phyloP scores from a whole-genome alignment of 75 land plant species.

The Larix kaempferi region DNA sequence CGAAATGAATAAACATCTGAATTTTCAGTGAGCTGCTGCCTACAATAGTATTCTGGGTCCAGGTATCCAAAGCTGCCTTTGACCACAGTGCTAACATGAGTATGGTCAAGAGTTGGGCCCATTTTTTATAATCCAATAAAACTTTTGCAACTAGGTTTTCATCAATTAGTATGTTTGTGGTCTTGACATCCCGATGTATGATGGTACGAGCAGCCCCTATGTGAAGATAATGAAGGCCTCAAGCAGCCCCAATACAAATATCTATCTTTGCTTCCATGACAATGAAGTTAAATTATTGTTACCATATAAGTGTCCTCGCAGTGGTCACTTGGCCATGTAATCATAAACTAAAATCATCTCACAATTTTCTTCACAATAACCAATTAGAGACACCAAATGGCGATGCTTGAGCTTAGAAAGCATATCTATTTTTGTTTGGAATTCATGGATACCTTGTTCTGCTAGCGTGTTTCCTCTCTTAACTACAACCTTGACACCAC shows the following conservation, averaged over 20 bases:
- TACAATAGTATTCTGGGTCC: slow-evolving; percentile 45
- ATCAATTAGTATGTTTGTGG: slow-evolving; percentile 68
- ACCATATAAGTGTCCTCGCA: slow-evolving; percentile 68
- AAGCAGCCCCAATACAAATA: slow-evolving; percentile 72
- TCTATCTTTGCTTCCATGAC: slow-evolving; percentile 63
- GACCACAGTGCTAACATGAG: slow-evolving; percentile 62
- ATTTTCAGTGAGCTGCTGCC: slow-evolving; percentile 55
- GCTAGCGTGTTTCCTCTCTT: slow-evolving; percentile 60
- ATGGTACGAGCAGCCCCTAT: slow-evolving; percentile 65
- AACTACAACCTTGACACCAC: slow-evolving; percentile 54
- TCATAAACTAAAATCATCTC: slow-evolving; percentile 88
- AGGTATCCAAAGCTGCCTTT: slow-evolving; percentile 54
- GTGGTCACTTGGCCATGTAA: slow-evolving; percentile 82
- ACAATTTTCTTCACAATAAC: slow-evolving; percentile 68
- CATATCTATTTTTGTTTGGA: slow-evolving; percentile 72
- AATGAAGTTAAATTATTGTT: slow-evolving; percentile 31
- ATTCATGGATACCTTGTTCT: slow-evolving; percentile 63
- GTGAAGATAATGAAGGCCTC: slow-evolving; percentile 79
- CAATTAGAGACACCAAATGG: slow-evolving; percentile 74
- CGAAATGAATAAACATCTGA: slow-evolving; percentile 57
- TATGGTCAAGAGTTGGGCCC: slow-evolving; percentile 52
- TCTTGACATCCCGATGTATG: slow-evolving; percentile 76
- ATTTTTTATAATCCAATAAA: slow-evolving; percentile 66
- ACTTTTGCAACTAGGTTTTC: slow-evolving; percentile 71
- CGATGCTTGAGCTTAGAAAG: slow-evolving; percentile 67